These are phyloP conservation scores for Skeletonema potamos DNA, from an alignment of 108 stramenopile genomes.

Conservation along the genomic window DNA sequence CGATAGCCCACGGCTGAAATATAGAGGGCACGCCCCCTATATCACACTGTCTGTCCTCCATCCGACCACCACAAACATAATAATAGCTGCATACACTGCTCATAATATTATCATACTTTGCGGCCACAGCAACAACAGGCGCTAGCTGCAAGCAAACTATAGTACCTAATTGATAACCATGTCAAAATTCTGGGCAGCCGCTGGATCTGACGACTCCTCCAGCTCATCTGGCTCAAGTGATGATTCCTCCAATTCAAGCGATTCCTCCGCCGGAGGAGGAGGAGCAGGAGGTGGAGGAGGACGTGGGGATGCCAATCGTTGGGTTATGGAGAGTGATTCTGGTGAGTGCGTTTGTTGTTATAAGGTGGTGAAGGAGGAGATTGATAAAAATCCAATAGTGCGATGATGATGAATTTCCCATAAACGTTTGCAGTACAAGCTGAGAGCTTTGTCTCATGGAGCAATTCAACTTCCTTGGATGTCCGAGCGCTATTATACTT, in stretches of 20 bases:
- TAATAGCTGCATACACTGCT: too few relatives aligned
- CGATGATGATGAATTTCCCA: slow-evolving; percentile 45
- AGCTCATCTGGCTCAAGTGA: slow-evolving; percentile 13
- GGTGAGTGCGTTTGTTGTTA: slow-evolving; percentile 22
- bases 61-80: not conserved
- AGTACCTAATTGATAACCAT: slow-evolving; percentile 12
- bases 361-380: not conserved
- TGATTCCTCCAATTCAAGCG: slow-evolving; percentile 35
- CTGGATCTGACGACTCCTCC: slow-evolving; percentile 37
- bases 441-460: slow-evolving; percentile 25
- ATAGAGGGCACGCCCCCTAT: not conserved
- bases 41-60: not conserved
- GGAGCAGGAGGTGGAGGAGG: too few relatives aligned
- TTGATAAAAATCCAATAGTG: slow-evolving; percentile 3
- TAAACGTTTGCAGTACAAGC: slow-evolving; percentile 54
- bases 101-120: not conserved
- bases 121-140: not conserved
- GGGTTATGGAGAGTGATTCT: slow-evolving; percentile 58
- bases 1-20: not conserved
- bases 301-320: slow-evolving; percentile 43
- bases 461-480: slow-evolving; percentile 43
- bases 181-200: slow-evolving; percentile 58
- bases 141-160: not conserved
- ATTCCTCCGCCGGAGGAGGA: slow-evolving; percentile 29
- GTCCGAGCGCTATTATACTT: slow-evolving; percentile 34